A percentile compares a stretch with the other conserved stretches of the same genome.
Conservation (phyloP, 805 yeast genomes). For the Kluyveromyces nonfermentans region DNA sequence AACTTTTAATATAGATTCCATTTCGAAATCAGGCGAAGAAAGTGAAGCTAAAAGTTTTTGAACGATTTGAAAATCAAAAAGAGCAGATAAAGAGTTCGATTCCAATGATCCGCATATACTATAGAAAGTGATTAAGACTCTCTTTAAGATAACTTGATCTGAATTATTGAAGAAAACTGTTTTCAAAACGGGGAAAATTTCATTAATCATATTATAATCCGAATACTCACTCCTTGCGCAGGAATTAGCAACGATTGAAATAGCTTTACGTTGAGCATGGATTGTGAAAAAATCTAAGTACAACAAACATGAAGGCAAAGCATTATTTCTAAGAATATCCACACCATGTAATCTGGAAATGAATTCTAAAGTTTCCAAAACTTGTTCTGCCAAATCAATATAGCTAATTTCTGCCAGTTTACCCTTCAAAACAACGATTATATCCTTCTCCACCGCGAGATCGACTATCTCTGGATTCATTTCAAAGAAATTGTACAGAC, state of each 20-base stretch:
- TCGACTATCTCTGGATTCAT: conserved; percentile 56
- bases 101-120: conserved; percentile 19
- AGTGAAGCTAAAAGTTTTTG: conserved; percentile 25
- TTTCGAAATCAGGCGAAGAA: conserved; percentile 22
- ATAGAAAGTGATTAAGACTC: conserved; percentile 18
- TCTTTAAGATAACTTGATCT: conserved; percentile 33
- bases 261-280: conserved; percentile 79
- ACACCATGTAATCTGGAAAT: conserved; percentile 48
- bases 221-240: conserved; percentile 39
- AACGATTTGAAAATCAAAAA: conserved; percentile 26
- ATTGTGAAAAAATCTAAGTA: conserved; percentile 81
- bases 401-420: conserved; percentile 67
- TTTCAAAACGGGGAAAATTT: conserved; percentile 50
- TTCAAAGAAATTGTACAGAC: conserved; percentile 73
- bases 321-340: conserved; percentile 47
- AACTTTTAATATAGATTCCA: conserved; percentile 27
- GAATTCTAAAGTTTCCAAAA: conserved; percentile 62
- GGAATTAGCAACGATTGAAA: conserved; percentile 62
- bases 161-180: conserved; percentile 42
- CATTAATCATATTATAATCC: conserved; percentile 41
- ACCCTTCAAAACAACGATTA: conserved; percentile 53
- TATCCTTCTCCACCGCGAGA: conserved; percentile 54
- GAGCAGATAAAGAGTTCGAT: conserved; percentile 11
- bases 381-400: conserved; percentile 90
- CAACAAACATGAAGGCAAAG: conserved; percentile 55